These are phyloP conservation scores for Dinochytrium kinnereticum DNA, from an alignment of 371 early-diverging fungal genomes.

Conservation along the genomic window DNA sequence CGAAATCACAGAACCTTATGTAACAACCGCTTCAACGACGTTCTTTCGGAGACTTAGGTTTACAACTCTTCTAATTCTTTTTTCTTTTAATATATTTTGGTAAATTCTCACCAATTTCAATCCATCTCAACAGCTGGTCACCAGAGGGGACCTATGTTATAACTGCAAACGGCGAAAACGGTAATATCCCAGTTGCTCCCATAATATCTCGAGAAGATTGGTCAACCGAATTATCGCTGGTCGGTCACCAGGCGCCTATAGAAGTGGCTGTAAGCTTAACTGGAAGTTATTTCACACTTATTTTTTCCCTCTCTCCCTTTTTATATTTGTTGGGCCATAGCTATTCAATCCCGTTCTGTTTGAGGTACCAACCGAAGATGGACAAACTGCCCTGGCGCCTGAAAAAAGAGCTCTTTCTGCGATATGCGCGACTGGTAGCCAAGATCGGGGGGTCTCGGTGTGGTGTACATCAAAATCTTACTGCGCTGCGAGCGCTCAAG, in stretches of 20 bases:
- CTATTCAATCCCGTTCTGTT: conserved; percentile 82
- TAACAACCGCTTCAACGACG: conserved; percentile 75
- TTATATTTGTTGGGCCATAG: conserved; percentile 13
- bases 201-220: conserved; percentile 80
- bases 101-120: too few species aligned
- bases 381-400: conserved; percentile 32
- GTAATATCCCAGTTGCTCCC: conserved; percentile 80
- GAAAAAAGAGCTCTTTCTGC: conserved; percentile 57
- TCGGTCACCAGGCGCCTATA: conserved; percentile 90
- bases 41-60: conserved; percentile 87
- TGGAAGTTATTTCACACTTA: conserved; percentile 12
- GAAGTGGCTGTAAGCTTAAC: conserved; percentile 77
- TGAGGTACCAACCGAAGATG: conserved; percentile 36
- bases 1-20: conserved; percentile 76
- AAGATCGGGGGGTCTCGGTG: conserved; percentile 87
- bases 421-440: conserved; percentile 89
- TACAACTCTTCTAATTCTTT: background rate
- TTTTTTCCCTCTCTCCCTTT: conserved; percentile 24
- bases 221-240: conserved; percentile 78
- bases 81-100: background rate
- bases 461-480: conserved; percentile 83
- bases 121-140: conserved; percentile 72
- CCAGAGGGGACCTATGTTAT: conserved; percentile 92
- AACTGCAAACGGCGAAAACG: conserved; percentile 89
- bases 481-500: conserved; percentile 76